Percentiles rank a stretch among this genome's conserved stretches.
These are phyloP conservation scores for Chimonanthus salicifolius DNA, from an alignment of 164 flowering plant genomes.

Conservation along the genomic window DNA sequence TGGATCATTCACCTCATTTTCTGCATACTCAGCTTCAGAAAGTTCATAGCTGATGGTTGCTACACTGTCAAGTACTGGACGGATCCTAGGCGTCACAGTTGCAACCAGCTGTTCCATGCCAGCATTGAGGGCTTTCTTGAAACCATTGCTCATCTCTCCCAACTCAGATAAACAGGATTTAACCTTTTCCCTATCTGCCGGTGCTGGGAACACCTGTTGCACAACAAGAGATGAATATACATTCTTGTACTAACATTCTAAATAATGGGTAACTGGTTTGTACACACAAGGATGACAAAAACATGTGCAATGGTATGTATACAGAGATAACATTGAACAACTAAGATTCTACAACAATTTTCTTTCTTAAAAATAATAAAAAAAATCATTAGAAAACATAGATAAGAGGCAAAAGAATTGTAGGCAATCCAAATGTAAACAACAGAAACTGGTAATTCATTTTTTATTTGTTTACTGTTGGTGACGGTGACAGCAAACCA, in stretches of 20 bases:
- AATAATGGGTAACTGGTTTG: not conserved
- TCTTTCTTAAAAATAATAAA: too few relatives aligned
- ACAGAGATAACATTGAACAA: not conserved
- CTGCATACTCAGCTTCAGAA: constrained; percentile 89
- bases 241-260: not conserved
- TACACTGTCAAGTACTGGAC: constrained; percentile 75
- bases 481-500: not conserved
- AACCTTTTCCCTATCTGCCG: constrained; percentile 79
- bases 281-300: not conserved
- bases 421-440: not conserved
- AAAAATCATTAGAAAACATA: not conserved
- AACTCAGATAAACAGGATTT: constrained; percentile 85
- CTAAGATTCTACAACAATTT: too few relatives aligned
- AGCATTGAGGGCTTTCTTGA: constrained; percentile 65
- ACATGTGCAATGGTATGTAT: not conserved
- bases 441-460: not conserved
- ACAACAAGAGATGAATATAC: not conserved
- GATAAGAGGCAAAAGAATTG: not conserved
- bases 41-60: constrained; percentile 84
- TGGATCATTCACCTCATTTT: constrained; percentile 90
- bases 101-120: constrained; percentile 82
- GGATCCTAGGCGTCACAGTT: constrained; percentile 71
- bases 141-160: constrained; percentile 73
- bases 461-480: not conserved
- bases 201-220: constrained; percentile 70